These are phyloP conservation scores for Paspalum vaginatum DNA, from an alignment of 176 grass and related monocot genomes.

Conservation along the genomic window DNA sequence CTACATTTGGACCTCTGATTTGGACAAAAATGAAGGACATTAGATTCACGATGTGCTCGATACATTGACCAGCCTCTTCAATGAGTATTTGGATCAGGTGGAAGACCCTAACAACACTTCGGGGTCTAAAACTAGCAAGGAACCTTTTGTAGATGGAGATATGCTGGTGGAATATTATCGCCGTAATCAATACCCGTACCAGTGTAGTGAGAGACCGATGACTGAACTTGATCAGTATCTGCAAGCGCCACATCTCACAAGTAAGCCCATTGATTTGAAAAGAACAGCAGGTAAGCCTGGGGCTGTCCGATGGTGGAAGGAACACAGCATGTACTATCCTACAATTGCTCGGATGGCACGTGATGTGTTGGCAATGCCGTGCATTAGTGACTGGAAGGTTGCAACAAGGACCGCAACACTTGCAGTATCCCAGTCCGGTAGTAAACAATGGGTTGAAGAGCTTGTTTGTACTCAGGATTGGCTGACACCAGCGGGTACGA, in stretches of 20 bases:
- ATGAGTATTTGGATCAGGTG: constrained; percentile 16
- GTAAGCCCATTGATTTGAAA: not conserved
- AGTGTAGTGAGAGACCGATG: not conserved
- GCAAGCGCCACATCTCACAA: constrained; percentile 15
- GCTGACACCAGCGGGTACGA: constrained; percentile 28
- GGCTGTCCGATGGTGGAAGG: constrained; percentile 31
- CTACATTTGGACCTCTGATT: not conserved
- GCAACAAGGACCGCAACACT: constrained; percentile 29
- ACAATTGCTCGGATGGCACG: constrained; percentile 37
- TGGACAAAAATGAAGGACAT: not conserved
- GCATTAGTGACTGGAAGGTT: constrained; percentile 10
- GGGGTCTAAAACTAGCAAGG: constrained; percentile 9
- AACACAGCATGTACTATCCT: constrained; percentile 16
- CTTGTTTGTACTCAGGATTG: constrained; percentile 40
- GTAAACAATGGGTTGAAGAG: not conserved
- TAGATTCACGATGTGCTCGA: constrained; percentile 8
- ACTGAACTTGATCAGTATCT: constrained; percentile 43
- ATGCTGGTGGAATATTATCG: not conserved
- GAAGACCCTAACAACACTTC: constrained; percentile 3
- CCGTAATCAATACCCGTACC: not conserved
- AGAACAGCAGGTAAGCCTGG: not conserved
- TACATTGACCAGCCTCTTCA: constrained; percentile 26
- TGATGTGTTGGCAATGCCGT: constrained; percentile 39
- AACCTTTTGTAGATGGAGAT: constrained; percentile 19
- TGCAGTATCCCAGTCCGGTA: not conserved